A percentile compares a stretch with the other conserved stretches of the same genome.
These are phyloP conservation scores for Rhizopus stolonifer DNA, from an alignment of 371 early-diverging fungal genomes.

Conservation along the genomic window DNA sequence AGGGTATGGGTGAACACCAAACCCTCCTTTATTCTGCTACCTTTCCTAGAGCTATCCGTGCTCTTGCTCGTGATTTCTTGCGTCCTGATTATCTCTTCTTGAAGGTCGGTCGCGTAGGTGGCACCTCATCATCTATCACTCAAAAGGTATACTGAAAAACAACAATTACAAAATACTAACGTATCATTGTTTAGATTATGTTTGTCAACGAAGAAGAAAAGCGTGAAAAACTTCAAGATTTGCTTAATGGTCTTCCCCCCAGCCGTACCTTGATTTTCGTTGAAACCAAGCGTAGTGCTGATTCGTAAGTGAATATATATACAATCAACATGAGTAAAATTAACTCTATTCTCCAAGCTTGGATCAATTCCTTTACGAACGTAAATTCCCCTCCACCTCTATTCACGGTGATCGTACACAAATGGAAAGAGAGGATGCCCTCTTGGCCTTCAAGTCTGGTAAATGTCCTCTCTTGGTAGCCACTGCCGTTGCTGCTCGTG, in stretches of 20 bases:
- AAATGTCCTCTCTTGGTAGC: slow-evolving; percentile 96
- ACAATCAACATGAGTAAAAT: no score
- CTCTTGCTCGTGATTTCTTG: slow-evolving; percentile 92
- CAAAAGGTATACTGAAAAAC: no score
- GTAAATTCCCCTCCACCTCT: slow-evolving; percentile 89
- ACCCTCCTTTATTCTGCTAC: slow-evolving; percentile 98
- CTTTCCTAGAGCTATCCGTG: slow-evolving; percentile 93
- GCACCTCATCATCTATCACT: slow-evolving; percentile 94
- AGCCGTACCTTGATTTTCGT: slow-evolving; percentile 96
- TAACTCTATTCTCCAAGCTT: no score
- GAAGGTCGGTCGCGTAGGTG: slow-evolving; percentile 92
- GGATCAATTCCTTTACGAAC: slow-evolving; percentile 68
- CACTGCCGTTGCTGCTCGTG: slow-evolving; percentile 99
- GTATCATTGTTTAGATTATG: no score
- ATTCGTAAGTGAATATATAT: no score
- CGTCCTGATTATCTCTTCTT: slow-evolving; percentile 92
- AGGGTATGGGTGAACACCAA: slow-evolving; percentile 83
- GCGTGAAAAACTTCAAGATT: no score
- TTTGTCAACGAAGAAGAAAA: slow-evolving; percentile 89
- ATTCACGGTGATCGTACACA: slow-evolving; percentile 98
- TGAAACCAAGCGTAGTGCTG: slow-evolving; percentile 98
- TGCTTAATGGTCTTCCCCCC: no score
- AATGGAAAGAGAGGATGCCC: slow-evolving; percentile 93
- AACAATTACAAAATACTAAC: no score
- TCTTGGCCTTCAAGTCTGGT: slow-evolving; percentile 88